A percentile compares a stretch with the other conserved stretches of the same genome.
Evolutionary conservation across 192 early-diverging fungal genomes (phyloP).

Genomic region (Rhizophagus prolifer): DNA sequence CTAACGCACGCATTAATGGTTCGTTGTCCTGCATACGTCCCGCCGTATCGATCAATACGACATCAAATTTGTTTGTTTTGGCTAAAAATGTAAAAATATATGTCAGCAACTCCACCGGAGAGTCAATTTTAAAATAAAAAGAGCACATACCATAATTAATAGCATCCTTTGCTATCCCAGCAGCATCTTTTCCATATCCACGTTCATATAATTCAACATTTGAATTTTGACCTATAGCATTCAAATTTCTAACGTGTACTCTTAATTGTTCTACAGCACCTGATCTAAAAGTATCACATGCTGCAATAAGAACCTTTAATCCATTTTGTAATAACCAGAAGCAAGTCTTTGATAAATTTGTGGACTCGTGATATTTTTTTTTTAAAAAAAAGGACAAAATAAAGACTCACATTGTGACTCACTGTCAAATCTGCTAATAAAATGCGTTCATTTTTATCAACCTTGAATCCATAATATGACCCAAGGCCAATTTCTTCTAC

Average conservation of each 20-base stretch:
- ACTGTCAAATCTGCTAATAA: conserved; percentile 50
- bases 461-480: conserved; percentile 55
- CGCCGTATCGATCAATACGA: conserved; percentile 93
- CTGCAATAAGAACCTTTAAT: conserved; percentile 86
- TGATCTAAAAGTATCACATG: conserved; percentile 94
- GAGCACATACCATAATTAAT: conserved; percentile 69
- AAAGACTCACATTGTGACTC: conserved; percentile 34
- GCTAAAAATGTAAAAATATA: conserved; percentile 41
- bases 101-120: not conserved
- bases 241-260: conserved; percentile 86
- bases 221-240: conserved; percentile 63
- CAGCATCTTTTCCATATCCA: conserved; percentile 97
- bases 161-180: conserved; percentile 92
- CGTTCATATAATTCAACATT: conserved; percentile 88
- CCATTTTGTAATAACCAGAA: conserved; percentile 96
- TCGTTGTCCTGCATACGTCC: conserved; percentile 99
- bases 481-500: conserved; percentile 38
- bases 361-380: conserved; percentile 67
- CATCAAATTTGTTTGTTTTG: conserved; percentile 73
- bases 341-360: conserved; percentile 91
- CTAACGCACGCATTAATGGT: conserved; percentile 93
- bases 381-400: not conserved
- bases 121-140: too few species aligned
- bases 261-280: conserved; percentile 95
- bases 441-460: conserved; percentile 54